Evolutionary conservation across 768 basidiomycete genomes (phyloP), one percentile per base, ranked within the genome.

Genomic region (Jaapia argillacea): DNA sequence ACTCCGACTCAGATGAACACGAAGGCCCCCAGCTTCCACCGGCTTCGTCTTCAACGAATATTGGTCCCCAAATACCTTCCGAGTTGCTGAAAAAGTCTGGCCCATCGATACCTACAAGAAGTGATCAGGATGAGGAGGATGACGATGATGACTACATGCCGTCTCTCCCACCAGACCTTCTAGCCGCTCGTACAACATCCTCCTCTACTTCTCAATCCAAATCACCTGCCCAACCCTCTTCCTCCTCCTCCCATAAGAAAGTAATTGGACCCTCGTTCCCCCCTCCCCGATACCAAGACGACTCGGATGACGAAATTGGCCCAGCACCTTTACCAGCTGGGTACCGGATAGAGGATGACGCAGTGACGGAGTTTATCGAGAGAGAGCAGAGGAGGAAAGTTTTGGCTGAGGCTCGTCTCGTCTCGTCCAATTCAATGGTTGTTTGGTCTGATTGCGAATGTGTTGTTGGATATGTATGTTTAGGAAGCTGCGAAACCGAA

Each of bases 401-500:
- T 52, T 68, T 78, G 46, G 67, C 79, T 24, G 85, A 90, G 69
- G 77, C 73, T 39, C 21, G 68, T 58, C 22, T n/a, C n/a, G n/a
- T n/a, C n/a, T 20, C 5, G 3, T 42, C 21, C 6, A n/a, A 2
- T 16, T 26, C 38, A 18, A n/a, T n/a, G n/a, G n/a, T n/a, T n/a
- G n/a, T n/a, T n/a, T n/a, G n/a, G n/a, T n/a, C 5, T 42, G 6
- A 24, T n/a, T 25, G 31, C 23, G 44, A 27, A 35, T 20, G 16
- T 25, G 27, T 26, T 16, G n/a, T n/a, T n/a, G n/a, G n/a, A n/a
- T n/a, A n/a, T n/a, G n/a, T 26, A 22, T 16, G 14, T 27, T 25
- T 52, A 85, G 77, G 90, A 86, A 67, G 84, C 81, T 1, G 64
- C 70, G 7, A 81, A 84, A 52, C 86, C 86, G 7, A 91, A 90